A percentile compares a stretch with the other conserved stretches of the same genome.
Conservation (phyloP, 495 filamentous ascomycete genomes). For the Penicillium paradoxum region DNA sequence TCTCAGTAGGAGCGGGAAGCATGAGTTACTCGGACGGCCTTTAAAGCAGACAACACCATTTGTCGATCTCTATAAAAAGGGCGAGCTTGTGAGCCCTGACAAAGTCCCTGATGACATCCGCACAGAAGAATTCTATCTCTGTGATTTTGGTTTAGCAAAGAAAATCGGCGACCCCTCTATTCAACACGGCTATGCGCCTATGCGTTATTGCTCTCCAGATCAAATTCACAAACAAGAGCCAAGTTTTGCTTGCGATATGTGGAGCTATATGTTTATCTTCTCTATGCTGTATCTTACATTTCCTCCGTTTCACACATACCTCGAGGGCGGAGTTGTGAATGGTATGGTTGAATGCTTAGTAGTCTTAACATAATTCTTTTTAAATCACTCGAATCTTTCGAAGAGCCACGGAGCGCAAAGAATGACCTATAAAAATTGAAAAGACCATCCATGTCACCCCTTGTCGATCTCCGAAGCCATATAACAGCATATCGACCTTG, state of each 20-base stretch:
- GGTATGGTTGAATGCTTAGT: slow-evolving; percentile 15
- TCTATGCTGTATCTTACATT: slow-evolving; percentile 11
- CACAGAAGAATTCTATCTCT: slow-evolving; percentile 47
- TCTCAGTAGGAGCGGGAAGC: slow-evolving; percentile 17
- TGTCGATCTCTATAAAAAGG: slow-evolving; percentile 13
- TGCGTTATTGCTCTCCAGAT: slow-evolving; percentile 15
- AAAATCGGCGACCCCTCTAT: slow-evolving; percentile 12
- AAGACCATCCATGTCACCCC: too few species aligned
- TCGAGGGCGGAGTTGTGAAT: slow-evolving; percentile 8
- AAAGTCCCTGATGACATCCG: slow-evolving; percentile 10
- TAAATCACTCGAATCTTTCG: too few species aligned
- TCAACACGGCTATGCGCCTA: slow-evolving; percentile 10
- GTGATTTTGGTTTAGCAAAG: slow-evolving; percentile 45
- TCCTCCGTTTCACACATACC: slow-evolving; percentile 10
- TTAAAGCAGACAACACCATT: slow-evolving; percentile 18
- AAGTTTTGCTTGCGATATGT: slow-evolving; percentile 16
- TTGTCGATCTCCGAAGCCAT: too few species aligned
- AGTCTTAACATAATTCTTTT: too few species aligned
- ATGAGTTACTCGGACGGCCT: slow-evolving; percentile 23
- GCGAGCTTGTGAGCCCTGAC: slow-evolving; percentile 18
- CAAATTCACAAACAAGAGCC: slow-evolving; percentile 9
- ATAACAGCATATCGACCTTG: too few species aligned
- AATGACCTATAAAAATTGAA: too few species aligned
- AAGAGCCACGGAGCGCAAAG: too few species aligned
- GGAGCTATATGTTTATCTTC: slow-evolving; percentile 15